phyloP scores from a whole-genome alignment of 768 basidiomycete species.

The Hirschioporus abietinus region DNA sequence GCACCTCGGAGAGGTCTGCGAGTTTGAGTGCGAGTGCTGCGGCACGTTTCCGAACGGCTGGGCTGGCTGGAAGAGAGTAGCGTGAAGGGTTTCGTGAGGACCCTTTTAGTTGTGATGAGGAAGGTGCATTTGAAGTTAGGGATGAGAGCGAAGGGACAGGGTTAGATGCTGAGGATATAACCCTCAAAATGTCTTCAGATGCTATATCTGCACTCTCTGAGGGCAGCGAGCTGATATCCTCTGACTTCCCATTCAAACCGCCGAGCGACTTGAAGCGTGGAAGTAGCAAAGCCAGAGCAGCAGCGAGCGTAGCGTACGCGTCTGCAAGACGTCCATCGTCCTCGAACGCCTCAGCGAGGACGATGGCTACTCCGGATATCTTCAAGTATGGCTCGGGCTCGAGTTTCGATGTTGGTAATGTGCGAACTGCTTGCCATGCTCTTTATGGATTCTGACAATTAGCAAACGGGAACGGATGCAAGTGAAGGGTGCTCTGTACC shows the following conservation, averaged over 20 bases:
- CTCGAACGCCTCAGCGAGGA: slow-evolving; percentile 54
- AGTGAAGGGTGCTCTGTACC: slow-evolving; percentile 33
- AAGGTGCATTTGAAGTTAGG: background rate
- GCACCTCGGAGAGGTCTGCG: slow-evolving; percentile 34
- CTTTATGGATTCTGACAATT: slow-evolving; percentile 23
- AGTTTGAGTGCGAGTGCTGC: slow-evolving; percentile 42
- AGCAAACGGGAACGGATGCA: background rate
- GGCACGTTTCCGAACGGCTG: slow-evolving; percentile 29
- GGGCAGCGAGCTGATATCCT: background rate
- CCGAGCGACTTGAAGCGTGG: background rate
- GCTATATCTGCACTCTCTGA: background rate
- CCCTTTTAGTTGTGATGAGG: background rate
- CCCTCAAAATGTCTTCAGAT: background rate
- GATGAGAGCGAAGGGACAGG: background rate
- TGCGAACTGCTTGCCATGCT: slow-evolving; percentile 50
- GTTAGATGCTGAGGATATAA: background rate
- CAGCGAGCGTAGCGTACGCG: slow-evolving; percentile 21
- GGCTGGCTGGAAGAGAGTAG: background rate
- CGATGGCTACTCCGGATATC: slow-evolving; percentile 59
- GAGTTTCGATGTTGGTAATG: slow-evolving; percentile 33
- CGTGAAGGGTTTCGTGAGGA: background rate
- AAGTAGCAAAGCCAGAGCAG: slow-evolving; percentile 20
- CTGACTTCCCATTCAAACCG: background rate
- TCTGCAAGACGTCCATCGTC: slow-evolving; percentile 25
- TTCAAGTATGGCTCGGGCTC: slow-evolving; percentile 53